A percentile compares a stretch with the other conserved stretches of the same genome.
phyloP scores from a whole-genome alignment of 805 yeast species.

The Wickerhamomyces subpelliculosus region DNA sequence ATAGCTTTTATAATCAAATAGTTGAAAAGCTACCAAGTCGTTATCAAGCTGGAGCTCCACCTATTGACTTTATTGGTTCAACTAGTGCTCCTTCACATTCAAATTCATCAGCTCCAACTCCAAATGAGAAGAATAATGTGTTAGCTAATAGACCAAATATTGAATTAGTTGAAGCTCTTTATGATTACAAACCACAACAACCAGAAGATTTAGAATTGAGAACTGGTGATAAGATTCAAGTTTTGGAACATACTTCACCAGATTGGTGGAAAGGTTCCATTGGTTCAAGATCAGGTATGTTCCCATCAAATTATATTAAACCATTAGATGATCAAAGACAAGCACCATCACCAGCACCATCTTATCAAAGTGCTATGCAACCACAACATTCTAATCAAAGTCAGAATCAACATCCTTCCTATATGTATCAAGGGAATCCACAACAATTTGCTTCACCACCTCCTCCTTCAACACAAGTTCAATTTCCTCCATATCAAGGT shows the following conservation, averaged over 20 bases:
- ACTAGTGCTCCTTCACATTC: slow-evolving; percentile 8
- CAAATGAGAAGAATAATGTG: slow-evolving; percentile 18
- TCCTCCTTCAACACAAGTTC: slow-evolving; percentile 43
- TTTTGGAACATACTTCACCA: slow-evolving; percentile 65
- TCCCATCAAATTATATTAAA: slow-evolving; percentile 84
- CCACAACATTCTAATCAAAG: slow-evolving; percentile 11
- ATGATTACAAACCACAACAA: slow-evolving; percentile 69
- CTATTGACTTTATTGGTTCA: slow-evolving; percentile 36
- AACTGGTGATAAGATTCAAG: slow-evolving; percentile 62
- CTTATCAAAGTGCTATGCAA: slow-evolving; percentile 11
- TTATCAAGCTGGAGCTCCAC: slow-evolving; percentile 43
- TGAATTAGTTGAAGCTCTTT: slow-evolving; percentile 59
- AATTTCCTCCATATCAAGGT: slow-evolving; percentile 24
- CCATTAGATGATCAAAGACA: slow-evolving; percentile 5
- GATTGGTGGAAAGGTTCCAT: slow-evolving; percentile 90
- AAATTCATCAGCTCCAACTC: slow-evolving; percentile 9
- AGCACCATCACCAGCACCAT: slow-evolving; percentile 6
- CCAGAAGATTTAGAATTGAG: slow-evolving; percentile 61
- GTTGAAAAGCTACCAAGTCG: slow-evolving; percentile 47
- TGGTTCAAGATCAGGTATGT: slow-evolving; percentile 63
- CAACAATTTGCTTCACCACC: slow-evolving; percentile 27
- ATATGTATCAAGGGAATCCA: slow-evolving; percentile 13
- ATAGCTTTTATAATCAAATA: slow-evolving; percentile 46
- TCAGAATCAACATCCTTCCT: slow-evolving; percentile 10
- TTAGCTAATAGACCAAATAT: too few species aligned